Base-by-base conservation (phyloP, 164 flowering plant genomes). In the Chimonanthus salicifolius region DNA sequence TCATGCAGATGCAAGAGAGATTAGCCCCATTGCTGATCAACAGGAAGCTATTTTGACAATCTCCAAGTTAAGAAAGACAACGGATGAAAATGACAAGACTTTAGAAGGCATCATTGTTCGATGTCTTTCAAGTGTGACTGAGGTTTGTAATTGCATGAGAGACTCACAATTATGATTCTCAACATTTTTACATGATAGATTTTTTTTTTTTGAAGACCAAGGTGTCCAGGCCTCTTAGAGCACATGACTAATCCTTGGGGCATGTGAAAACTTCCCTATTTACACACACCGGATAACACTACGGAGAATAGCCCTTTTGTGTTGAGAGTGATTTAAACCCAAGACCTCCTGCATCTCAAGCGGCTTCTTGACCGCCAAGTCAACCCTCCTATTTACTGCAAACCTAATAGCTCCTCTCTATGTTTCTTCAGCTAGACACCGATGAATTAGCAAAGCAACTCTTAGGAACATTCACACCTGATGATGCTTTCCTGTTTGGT, bases 401-500 rank as follows among this genome's bases (percentile, higher is more conserved):
- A 45, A 33, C 15, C 33, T 11, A 2, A 15, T 72, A 6, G 7
- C 44, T 47, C 33, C 70, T 67, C 33, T 49, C 20, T 48, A 7
- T 68, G 33, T 46, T 54, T 49, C 21, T 71, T 46, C 71, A 95
- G 99, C 49, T 88, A 81, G 90, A 86, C 62, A 75, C 44, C 15
- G 90, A 84, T 68, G 89, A 86, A 5, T 64, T 95, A 77, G 77
- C 73, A 16, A 79, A 72, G 77, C 90, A 87, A 79, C 81, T 95
- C 43, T 85, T 86, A 9, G 92, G 86, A 79, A 69, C 83, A 64
- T 93, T 90, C 78, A 80, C 84, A 21, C 97, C 97, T 10, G 97
- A 92, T 81, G 97, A 95, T 49, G 78, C 90, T 10, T 85, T 88
- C 72, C 73, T 93, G 78, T 87, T 91, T 81, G 89, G 85, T 62